Evolutionary conservation across 2,329 filamentous ascomycete genomes (phyloP).

Genomic region (Celoporthe dispersa): DNA sequence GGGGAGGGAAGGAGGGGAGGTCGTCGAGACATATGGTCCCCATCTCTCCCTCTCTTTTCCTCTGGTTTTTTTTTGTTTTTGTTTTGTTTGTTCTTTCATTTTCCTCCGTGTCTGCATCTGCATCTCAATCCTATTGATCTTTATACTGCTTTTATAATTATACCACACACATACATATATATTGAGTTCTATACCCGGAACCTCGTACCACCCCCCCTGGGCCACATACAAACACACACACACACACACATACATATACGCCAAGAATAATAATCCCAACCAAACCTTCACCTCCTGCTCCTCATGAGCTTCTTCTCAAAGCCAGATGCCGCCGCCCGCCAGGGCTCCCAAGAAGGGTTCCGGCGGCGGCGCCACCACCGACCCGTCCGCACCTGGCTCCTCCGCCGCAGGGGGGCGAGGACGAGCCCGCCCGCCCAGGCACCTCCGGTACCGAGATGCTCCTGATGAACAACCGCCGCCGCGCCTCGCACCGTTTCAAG

Average conservation of each 20-base stretch:
- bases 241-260: not conserved
- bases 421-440: constrained; percentile 43
- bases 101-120: not conserved
- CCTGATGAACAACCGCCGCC: constrained; percentile 44
- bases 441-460: constrained; percentile 50
- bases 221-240: too few relatives aligned
- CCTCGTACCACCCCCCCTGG: not conserved
- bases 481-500: constrained; percentile 44
- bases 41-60: not conserved
- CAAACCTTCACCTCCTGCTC: not conserved
- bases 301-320: constrained; percentile 27
- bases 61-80: not conserved
- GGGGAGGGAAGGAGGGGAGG: not conserved
- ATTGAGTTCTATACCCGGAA: not conserved
- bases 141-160: not conserved
- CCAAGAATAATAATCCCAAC: not conserved
- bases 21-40: not conserved
- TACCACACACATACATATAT: not conserved
- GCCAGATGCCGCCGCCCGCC: constrained; percentile 22
- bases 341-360: not conserved
- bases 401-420: constrained; percentile 29
- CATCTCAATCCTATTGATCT: not conserved
- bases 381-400: not conserved
- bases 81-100: not conserved
- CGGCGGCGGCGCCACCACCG: constrained; percentile 8